A percentile compares a stretch with the other conserved stretches of the same genome.
Conservation (phyloP, 495 filamentous ascomycete species). For the Usnea hakonensis region DNA sequence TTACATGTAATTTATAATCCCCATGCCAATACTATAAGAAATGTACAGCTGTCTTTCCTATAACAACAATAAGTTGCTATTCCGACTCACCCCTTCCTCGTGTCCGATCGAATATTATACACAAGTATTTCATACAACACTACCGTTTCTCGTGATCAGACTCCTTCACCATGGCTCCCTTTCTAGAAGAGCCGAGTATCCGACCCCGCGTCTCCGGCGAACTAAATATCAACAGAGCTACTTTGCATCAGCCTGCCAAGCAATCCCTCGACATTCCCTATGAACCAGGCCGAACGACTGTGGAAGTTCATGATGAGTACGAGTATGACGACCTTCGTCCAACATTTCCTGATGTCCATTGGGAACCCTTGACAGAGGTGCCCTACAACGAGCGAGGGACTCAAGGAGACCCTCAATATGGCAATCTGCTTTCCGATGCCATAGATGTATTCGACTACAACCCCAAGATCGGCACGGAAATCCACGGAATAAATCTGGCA, state of each 20-base stretch:
- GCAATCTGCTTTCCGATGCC: conserved; percentile 42
- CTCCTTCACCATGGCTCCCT: conserved; percentile 1
- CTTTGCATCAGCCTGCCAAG: background rate
- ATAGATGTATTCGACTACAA: conserved; percentile 54
- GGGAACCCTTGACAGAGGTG: conserved; percentile 43
- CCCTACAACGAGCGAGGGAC: conserved; percentile 50
- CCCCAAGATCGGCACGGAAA: conserved; percentile 65
- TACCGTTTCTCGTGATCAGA: background rate
- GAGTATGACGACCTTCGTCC: conserved; percentile 49
- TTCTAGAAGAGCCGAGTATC: background rate
- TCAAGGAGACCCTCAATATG: conserved; percentile 47
- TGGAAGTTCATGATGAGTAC: conserved; percentile 44
- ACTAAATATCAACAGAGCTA: background rate
- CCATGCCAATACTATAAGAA: background rate
- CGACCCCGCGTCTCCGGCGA: background rate
- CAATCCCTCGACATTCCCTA: conserved; percentile 20
- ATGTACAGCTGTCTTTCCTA: too few species aligned
- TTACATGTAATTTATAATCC: background rate
- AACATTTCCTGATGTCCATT: conserved; percentile 48
- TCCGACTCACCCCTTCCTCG: too few species aligned
- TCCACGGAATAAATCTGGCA: conserved; percentile 61
- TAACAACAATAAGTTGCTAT: too few species aligned
- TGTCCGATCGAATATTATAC: too few species aligned
- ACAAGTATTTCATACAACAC: too few species aligned
- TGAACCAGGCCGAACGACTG: conserved; percentile 41